Evolutionary conservation across 2,329 filamentous ascomycete species (phyloP).

Genomic region (Teratosphaeria zuluensis): DNA sequence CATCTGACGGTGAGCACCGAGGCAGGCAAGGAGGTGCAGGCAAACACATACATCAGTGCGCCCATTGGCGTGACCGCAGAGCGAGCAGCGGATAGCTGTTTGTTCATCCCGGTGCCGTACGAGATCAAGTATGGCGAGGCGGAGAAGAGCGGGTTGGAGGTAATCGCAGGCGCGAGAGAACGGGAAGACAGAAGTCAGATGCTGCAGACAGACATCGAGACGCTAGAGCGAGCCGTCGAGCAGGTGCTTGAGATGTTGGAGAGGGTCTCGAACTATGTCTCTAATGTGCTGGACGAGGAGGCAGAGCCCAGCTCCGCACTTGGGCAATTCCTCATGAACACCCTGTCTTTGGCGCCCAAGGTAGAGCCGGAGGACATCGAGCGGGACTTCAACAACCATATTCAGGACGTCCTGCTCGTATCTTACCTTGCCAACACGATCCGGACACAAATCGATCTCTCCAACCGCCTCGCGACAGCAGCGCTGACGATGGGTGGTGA

Average conservation of each 20-base stretch:
- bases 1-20: conserved; percentile 92
- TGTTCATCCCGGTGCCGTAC: conserved; percentile 95
- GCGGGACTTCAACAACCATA: conserved; percentile 98
- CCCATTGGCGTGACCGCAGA: conserved; percentile 92
- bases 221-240: conserved; percentile 74
- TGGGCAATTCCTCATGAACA: conserved; percentile 91
- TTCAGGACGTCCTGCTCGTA: conserved; percentile 96
- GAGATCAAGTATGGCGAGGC: conserved; percentile 82
- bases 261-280: conserved; percentile 83
- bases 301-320: conserved; percentile 80
- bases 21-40: conserved; percentile 78
- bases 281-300: conserved; percentile 89
- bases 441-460: conserved; percentile 96
- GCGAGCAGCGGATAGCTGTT: conserved; percentile 87
- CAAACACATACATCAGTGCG: conserved; percentile 87
- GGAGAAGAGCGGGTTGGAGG: conserved; percentile 67
- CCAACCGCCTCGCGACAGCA: conserved; percentile 74
- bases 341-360: conserved; percentile 87
- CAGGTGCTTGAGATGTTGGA: conserved; percentile 84
- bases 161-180: conserved; percentile 74
- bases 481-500: conserved; percentile 36
- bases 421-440: conserved; percentile 98
- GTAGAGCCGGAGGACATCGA: conserved; percentile 85
- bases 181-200: conserved; percentile 62
- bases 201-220: conserved; percentile 81